phyloP scores from a whole-genome alignment of 1,139 yeast genomes.

The Blastobotrys apis region DNA sequence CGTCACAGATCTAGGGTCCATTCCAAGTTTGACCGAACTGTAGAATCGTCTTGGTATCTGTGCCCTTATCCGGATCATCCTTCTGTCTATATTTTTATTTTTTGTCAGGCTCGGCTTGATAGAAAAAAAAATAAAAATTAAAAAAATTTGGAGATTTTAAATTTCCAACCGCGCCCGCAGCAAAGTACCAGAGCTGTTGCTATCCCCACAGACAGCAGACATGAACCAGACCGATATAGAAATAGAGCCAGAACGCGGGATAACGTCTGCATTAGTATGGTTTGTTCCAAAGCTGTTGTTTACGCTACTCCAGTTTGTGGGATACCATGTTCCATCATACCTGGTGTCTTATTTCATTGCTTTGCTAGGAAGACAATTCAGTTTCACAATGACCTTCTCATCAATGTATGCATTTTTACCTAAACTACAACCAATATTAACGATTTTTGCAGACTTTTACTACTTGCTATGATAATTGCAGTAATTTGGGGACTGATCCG shows the following conservation, averaged over 20 bases:
- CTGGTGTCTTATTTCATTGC: constrained; percentile 19
- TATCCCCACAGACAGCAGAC: too few relatives aligned
- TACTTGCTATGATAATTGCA: constrained; percentile 20
- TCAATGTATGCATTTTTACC: constrained; percentile 24
- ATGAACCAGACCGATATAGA: too few relatives aligned
- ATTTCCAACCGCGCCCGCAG: too few relatives aligned
- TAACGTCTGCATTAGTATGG: constrained; percentile 13
- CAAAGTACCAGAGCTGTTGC: too few relatives aligned
- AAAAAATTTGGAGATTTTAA: too few relatives aligned
- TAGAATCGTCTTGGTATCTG: neutral
- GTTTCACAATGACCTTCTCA: constrained; percentile 28
- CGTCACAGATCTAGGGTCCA: constrained; percentile 25
- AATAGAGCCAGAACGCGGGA: too few relatives aligned
- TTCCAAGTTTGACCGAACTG: constrained; percentile 15
- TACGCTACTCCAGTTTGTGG: constrained; percentile 13
- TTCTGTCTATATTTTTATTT: too few relatives aligned
- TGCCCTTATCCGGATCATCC: neutral
- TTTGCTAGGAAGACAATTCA: constrained; percentile 25
- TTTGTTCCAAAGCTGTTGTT: constrained; percentile 16
- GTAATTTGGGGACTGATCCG: constrained; percentile 43
- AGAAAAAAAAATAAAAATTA: too few relatives aligned
- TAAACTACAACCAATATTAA: neutral
- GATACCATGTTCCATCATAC: constrained; percentile 19
- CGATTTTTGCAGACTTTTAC: constrained; percentile 18
- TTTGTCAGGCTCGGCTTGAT: too few relatives aligned